Percentiles rank a stretch among this genome's conserved stretches.
Conservation (phyloP, 1,284 basidiomycete species). For the Tilletia walkeri region DNA sequence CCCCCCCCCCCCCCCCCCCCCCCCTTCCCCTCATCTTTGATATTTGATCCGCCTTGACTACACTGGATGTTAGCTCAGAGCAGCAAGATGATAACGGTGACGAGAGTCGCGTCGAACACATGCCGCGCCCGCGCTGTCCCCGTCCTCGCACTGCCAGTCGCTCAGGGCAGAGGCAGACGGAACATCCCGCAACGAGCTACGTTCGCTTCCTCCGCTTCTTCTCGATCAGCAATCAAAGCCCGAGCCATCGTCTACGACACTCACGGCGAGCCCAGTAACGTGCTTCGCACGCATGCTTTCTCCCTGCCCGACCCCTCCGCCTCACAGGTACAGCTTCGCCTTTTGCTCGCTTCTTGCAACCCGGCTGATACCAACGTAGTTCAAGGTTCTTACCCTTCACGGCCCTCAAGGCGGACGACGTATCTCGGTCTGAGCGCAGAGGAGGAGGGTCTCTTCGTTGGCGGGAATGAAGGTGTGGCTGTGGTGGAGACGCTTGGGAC, state of each 20-base stretch:
- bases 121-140: too few species aligned
- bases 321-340: conserved; percentile 16
- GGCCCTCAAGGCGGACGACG: conserved; percentile 59
- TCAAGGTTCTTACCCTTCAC: conserved; percentile 75
- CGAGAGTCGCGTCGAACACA: too few species aligned
- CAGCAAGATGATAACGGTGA: too few species aligned
- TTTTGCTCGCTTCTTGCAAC: conserved; percentile 48
- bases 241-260: conserved; percentile 22
- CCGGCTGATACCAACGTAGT: conserved; percentile 75
- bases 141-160: too few species aligned
- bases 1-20: too few species aligned
- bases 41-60: too few species aligned
- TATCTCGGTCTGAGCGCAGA: conserved; percentile 31
- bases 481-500: conserved; percentile 65
- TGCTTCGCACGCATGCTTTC: conserved; percentile 16
- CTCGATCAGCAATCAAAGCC: neutral
- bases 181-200: too few species aligned
- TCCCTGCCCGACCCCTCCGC: conserved; percentile 6
- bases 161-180: too few species aligned
- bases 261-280: conserved; percentile 25
- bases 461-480: conserved; percentile 77
- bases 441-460: conserved; percentile 58
- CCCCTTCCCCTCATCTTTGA: too few species aligned
- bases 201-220: neutral
- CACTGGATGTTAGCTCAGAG: too few species aligned